These are phyloP conservation scores for Irpex sp. DNA, from an alignment of 1,284 basidiomycete species.

Conservation along the genomic window DNA sequence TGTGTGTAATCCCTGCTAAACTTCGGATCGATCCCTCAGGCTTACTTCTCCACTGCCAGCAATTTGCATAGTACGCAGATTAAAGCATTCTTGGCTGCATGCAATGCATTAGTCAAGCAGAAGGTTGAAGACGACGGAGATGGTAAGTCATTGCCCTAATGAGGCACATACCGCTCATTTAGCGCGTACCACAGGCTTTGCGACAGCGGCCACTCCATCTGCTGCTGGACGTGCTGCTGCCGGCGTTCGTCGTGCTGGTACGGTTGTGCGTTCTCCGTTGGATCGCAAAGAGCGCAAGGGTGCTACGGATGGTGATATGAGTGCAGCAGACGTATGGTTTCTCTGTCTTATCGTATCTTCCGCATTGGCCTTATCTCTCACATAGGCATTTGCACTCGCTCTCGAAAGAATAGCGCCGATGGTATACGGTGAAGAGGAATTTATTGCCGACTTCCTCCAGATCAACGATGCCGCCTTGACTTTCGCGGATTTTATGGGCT, in stretches of 20 bases:
- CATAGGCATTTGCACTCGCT: constrained; percentile 71
- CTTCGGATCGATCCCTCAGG: constrained; percentile 40
- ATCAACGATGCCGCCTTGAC: constrained; percentile 87
- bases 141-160: constrained; percentile 35
- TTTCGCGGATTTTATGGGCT: constrained; percentile 93
- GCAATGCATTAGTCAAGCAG: constrained; percentile 63
- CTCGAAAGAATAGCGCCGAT: constrained; percentile 77
- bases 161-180: background rate
- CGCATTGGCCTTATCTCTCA: constrained; percentile 1
- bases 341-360: background rate
- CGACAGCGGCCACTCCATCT: constrained; percentile 33
- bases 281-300: constrained; percentile 68
- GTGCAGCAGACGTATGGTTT: constrained; percentile 59
- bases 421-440: constrained; percentile 82
- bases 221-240: constrained; percentile 43
- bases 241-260: constrained; percentile 73
- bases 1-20: background rate
- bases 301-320: constrained; percentile 51
- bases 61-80: constrained; percentile 81
- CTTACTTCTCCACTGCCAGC: constrained; percentile 84
- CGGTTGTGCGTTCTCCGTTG: constrained; percentile 67
- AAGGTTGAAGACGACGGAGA: constrained; percentile 69
- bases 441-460: constrained; percentile 90
- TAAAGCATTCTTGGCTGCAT: constrained; percentile 63
- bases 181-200: constrained; percentile 41